Conservation (phyloP, 805 yeast species). For the Zygosaccharomyces bisporus region DNA sequence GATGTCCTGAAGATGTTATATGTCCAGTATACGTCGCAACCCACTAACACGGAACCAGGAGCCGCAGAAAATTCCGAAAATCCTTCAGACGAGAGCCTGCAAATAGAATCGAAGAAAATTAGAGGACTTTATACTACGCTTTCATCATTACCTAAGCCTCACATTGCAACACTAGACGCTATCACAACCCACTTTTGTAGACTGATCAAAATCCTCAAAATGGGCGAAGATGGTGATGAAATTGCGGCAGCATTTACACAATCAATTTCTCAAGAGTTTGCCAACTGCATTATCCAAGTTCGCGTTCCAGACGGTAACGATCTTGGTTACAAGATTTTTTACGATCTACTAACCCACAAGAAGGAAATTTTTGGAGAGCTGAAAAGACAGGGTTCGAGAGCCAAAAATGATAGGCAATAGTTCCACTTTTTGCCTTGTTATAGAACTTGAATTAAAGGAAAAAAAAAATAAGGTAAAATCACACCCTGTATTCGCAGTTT, state of each 20-base stretch:
- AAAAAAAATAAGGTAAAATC: slow-evolving; percentile 1
- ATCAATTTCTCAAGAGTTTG: slow-evolving; percentile 63
- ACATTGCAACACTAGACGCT: slow-evolving; percentile 76
- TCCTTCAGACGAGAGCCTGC: background rate
- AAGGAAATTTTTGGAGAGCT: slow-evolving; percentile 64
- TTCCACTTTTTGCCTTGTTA: slow-evolving; percentile 1
- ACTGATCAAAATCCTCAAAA: slow-evolving; percentile 49
- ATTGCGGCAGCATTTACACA: slow-evolving; percentile 38
- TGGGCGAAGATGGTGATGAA: slow-evolving; percentile 40
- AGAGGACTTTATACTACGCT: slow-evolving; percentile 64
- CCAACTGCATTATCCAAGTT: slow-evolving; percentile 50
- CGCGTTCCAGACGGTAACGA: slow-evolving; percentile 52
- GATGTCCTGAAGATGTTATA: slow-evolving; percentile 70
- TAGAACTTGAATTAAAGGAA: slow-evolving; percentile 2
- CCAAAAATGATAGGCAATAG: slow-evolving; percentile 9
- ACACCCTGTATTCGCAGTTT: background rate
- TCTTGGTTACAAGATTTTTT: slow-evolving; percentile 54
- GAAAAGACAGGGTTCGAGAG: slow-evolving; percentile 34
- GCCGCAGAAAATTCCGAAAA: background rate
- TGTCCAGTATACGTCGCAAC: slow-evolving; percentile 40
- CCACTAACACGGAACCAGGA: slow-evolving; percentile 6
- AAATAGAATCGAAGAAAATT: slow-evolving; percentile 40
- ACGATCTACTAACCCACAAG: slow-evolving; percentile 58
- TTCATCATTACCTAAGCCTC: slow-evolving; percentile 62
- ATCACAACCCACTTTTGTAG: slow-evolving; percentile 71